Evolutionary conservation across 306 rosid genomes (phyloP), one percentile per base, ranked within the genome.

Genomic region (Cyamopsis tetragonoloba): DNA sequence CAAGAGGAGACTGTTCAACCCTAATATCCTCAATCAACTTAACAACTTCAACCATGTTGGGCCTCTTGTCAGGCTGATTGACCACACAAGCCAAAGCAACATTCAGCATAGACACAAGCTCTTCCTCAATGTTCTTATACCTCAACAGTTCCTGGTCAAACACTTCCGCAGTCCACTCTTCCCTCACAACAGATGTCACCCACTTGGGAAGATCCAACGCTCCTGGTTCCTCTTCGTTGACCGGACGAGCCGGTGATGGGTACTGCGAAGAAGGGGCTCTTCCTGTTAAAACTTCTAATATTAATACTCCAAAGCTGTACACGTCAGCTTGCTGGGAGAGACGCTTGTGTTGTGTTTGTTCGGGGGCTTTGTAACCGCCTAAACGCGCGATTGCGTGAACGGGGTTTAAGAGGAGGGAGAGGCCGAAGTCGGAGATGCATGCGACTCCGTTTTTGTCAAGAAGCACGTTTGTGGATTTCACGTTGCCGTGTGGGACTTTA

Each of bases 81-180:
- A 50, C 84, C 35, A 85, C 97, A 46, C 99, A 95, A 37, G 97
- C 84, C 77, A 95, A 67, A 10, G 91, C 97, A 23, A 90, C 99
- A 54, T 90, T 96, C 8, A 90, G 84, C 99, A 95, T 90, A 0
- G 99, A 73, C 66, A 90, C 92, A 37, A 95, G 96, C 82, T 95
- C 99, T 65, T 95, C 99, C 75, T 95, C 99, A 32, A 95, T 95
- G 85, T 95, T 90, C 89, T 95, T 95, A 73, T 95, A 95, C 62
- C 99, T 65, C 71, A 90, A 48, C 7, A 95, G 86, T 50, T 95
- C 99, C 14, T 85, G 95, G 68, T 95, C 99, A 56, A 95, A 95
- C 79, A 95, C 99, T 69, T 95, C 99, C 0, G 89, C 97, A 0
- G 99, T 95, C 99, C 99, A 95, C 83, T 95, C 99, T 76, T 95